Percentiles rank a stretch among this genome's conserved stretches.
These are phyloP conservation scores for Crithidia brevicula DNA, from an alignment of 208 protist species.

Conservation along the genomic window DNA sequence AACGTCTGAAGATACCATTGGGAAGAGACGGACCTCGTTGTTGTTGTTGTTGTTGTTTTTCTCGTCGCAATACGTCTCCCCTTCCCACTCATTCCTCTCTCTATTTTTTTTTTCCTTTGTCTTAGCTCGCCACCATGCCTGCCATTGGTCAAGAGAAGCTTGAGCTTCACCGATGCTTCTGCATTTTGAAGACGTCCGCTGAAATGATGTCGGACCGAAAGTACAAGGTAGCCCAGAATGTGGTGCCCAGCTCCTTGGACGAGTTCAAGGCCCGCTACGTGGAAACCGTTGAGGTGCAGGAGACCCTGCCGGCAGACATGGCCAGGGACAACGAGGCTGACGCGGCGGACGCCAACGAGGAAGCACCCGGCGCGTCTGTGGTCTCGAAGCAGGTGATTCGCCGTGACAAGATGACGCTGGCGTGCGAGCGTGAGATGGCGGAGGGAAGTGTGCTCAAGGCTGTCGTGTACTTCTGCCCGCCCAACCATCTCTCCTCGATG, in stretches of 20 bases:
- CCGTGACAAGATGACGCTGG: constrained; percentile 87
- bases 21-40: no score
- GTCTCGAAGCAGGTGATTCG: constrained; percentile 38
- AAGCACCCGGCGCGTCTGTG: neutral
- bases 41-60: constrained; percentile 3
- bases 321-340: neutral
- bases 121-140: constrained; percentile 34
- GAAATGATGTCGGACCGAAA: constrained; percentile 89
- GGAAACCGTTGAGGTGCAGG: constrained; percentile 20
- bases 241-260: constrained; percentile 56
- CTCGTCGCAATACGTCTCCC: neutral
- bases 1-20: no score
- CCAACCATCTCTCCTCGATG: constrained; percentile 59
- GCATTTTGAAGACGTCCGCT: constrained; percentile 75
- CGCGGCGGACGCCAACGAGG: constrained; percentile 2
- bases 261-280: constrained; percentile 79
- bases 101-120: constrained; percentile 4
- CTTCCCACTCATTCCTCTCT: neutral
- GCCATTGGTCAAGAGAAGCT: constrained; percentile 79
- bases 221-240: constrained; percentile 63
- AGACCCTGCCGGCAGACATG: no score
- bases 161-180: constrained; percentile 77
- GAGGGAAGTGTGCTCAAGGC: constrained; percentile 50
- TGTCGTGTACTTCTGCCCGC: constrained; percentile 74
- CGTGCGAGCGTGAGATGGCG: constrained; percentile 61